These are phyloP conservation scores for Cladosporium phlei DNA, from an alignment of 2,329 filamentous ascomycete genomes.

Conservation along the genomic window DNA sequence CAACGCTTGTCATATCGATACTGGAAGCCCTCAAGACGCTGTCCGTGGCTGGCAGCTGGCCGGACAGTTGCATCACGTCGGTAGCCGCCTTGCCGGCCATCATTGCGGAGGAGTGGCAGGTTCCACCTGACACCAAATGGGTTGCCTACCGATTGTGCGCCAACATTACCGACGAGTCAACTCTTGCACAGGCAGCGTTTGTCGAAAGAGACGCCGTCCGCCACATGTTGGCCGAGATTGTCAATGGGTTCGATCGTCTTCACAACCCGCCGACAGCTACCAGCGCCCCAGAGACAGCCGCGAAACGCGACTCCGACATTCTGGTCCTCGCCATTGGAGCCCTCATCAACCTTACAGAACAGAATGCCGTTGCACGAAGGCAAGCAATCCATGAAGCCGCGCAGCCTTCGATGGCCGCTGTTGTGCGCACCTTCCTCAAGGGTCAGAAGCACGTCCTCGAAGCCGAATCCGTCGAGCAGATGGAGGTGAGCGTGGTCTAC, in stretches of 20 bases:
- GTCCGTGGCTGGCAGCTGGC: conserved; percentile 21
- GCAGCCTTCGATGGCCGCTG: conserved; percentile 17
- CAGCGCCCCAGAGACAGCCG: conserved; percentile 25
- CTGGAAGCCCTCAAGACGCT: conserved; percentile 30
- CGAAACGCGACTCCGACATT: conserved; percentile 58
- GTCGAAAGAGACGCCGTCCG: conserved; percentile 49
- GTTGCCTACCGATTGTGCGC: conserved; percentile 67
- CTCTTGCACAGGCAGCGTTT: conserved; percentile 45
- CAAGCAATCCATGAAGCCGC: background rate
- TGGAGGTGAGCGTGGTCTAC: conserved; percentile 73
- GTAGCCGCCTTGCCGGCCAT: conserved; percentile 17
- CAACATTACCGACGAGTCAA: conserved; percentile 79
- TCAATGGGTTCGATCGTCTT: conserved; percentile 24
- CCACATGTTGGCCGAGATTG: conserved; percentile 28
- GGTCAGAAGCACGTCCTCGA: conserved; percentile 35
- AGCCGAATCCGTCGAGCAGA: conserved; percentile 66
- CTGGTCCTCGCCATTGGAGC: conserved; percentile 75
- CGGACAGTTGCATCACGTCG: conserved; percentile 18
- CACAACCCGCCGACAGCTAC: conserved; percentile 15
- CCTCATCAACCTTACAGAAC: conserved; percentile 83
- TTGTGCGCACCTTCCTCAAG: conserved; percentile 26
- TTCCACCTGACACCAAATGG: conserved; percentile 23
- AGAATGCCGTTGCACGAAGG: conserved; percentile 56
- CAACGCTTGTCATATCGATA: conserved; percentile 43
- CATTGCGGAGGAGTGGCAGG: conserved; percentile 5